phyloP scores from a whole-genome alignment of 2,329 filamentous ascomycete species.

The Aaosphaeria arxii region DNA sequence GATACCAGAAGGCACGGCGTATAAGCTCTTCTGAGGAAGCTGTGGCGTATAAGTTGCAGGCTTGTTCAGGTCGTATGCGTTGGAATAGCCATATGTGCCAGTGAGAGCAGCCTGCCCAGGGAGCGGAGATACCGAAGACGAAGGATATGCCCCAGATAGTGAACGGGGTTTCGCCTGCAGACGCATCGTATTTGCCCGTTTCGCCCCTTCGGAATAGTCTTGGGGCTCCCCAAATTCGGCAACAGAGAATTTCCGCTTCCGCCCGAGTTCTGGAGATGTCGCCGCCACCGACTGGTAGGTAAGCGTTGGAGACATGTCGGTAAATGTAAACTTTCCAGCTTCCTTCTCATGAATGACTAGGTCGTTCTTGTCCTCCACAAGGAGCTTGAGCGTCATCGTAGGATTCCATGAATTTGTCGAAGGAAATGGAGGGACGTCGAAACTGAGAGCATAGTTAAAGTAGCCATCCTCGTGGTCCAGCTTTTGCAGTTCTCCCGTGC shows the following conservation, averaged over 20 bases:
- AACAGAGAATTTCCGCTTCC: constrained; percentile 31
- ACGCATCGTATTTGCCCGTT: constrained; percentile 38
- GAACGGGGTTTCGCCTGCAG: constrained; percentile 33
- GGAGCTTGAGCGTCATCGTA: constrained; percentile 57
- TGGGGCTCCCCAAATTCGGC: constrained; percentile 23
- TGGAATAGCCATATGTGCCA: constrained; percentile 32
- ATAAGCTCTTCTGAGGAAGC: constrained; percentile 33
- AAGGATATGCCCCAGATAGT: constrained; percentile 29
- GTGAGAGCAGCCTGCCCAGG: constrained; percentile 36
- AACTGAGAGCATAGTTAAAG: constrained; percentile 69
- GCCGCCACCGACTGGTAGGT: constrained; percentile 20
- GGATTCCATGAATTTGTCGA: constrained; percentile 55
- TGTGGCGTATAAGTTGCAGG: constrained; percentile 27
- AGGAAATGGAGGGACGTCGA: constrained; percentile 67
- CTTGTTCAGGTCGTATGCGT: constrained; percentile 39
- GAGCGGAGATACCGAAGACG: constrained; percentile 35
- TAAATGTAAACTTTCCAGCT: constrained; percentile 62
- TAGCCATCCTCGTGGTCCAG: constrained; percentile 55
- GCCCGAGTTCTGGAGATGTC: constrained; percentile 18
- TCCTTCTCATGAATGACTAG: constrained; percentile 50
- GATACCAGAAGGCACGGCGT: constrained; percentile 29
- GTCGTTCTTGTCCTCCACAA: constrained; percentile 57
- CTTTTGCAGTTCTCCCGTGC: constrained; percentile 64
- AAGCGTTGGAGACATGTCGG: constrained; percentile 42
- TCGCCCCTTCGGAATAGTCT: constrained; percentile 27